A percentile compares a stretch with the other conserved stretches of the same genome.
phyloP scores from a whole-genome alignment of 2,329 filamentous ascomycete species.

The Amesomyces nigricolor region DNA sequence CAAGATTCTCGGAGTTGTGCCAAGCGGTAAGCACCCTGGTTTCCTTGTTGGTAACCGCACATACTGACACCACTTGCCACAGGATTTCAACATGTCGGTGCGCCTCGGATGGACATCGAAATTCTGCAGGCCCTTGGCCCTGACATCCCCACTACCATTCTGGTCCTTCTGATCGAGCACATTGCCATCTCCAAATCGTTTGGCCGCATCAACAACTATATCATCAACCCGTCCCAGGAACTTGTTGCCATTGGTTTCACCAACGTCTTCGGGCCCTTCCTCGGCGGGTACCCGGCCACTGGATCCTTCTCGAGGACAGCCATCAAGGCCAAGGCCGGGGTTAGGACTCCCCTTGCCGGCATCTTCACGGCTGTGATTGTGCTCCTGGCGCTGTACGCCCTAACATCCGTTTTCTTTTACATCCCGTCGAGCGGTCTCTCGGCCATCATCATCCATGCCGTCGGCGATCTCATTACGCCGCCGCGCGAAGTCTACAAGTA shows the following conservation, averaged over 20 bases:
- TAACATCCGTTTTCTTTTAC: constrained; percentile 74
- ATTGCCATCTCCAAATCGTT: constrained; percentile 98
- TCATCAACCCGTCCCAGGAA: constrained; percentile 93
- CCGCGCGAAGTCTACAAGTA: constrained; percentile 71
- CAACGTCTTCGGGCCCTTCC: constrained; percentile 85
- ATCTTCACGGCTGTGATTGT: constrained; percentile 73
- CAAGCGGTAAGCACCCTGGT: constrained; percentile 52
- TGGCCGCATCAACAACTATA: constrained; percentile 95
- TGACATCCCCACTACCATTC: constrained; percentile 77
- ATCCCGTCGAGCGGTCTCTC: constrained; percentile 67
- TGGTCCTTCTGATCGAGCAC: constrained; percentile 93
- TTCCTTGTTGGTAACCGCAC: not conserved
- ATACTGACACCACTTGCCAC: constrained; percentile 6
- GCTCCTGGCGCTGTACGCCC: constrained; percentile 69
- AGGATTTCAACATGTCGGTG: constrained; percentile 77
- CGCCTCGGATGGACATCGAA: constrained; percentile 59
- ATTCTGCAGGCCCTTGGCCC: constrained; percentile 64
- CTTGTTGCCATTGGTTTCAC: constrained; percentile 90
- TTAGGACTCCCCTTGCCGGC: constrained; percentile 71
- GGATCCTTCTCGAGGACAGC: constrained; percentile 67
- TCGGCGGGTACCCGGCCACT: constrained; percentile 88
- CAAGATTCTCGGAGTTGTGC: constrained; percentile 67
- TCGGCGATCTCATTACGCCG: constrained; percentile 68
- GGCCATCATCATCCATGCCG: constrained; percentile 78
- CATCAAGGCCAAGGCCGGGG: constrained; percentile 79